A percentile compares a stretch with the other conserved stretches of the same genome.
These are phyloP conservation scores for Endotrypanum monterogeii DNA, from an alignment of 208 protist genomes.

Conservation along the genomic window DNA sequence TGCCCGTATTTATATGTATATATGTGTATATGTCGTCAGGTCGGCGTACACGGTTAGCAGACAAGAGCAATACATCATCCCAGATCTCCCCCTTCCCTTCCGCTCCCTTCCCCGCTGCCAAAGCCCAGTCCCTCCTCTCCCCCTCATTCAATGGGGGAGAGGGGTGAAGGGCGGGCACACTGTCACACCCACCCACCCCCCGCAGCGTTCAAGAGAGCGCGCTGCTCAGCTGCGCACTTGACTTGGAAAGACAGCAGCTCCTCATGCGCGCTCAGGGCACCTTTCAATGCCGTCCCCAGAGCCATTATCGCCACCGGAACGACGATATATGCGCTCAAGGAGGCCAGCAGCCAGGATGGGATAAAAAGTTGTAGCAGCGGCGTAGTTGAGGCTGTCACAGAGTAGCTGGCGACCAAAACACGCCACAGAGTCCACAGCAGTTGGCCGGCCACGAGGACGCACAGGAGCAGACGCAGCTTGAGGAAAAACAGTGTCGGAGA, in stretches of 20 bases:
- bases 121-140: no score
- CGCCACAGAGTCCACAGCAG: slow-evolving; percentile 23
- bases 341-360: slow-evolving; percentile 13
- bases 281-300: slow-evolving; percentile 24
- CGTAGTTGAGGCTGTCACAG: background rate
- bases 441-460: slow-evolving; percentile 28
- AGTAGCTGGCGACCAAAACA: background rate
- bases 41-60: background rate
- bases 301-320: slow-evolving; percentile 10
- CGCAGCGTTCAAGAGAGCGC: slow-evolving; percentile 17
- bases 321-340: slow-evolving; percentile 24
- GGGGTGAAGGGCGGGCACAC: no score
- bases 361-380: slow-evolving; percentile 10
- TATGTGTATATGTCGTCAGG: background rate
- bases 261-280: slow-evolving; percentile 19
- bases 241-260: slow-evolving; percentile 25
- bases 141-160: background rate
- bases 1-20: background rate
- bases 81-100: background rate
- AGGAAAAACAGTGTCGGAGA: slow-evolving; percentile 28
- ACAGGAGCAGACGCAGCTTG: slow-evolving; percentile 35
- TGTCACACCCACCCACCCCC: background rate
- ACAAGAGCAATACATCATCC: background rate
- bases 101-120: background rate
- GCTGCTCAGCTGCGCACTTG: slow-evolving; percentile 27